Percentiles rank a stretch among this genome's conserved stretches.
phyloP scores from a whole-genome alignment of 2,329 filamentous ascomycete species.

The Plenodomus biglobosus region DNA sequence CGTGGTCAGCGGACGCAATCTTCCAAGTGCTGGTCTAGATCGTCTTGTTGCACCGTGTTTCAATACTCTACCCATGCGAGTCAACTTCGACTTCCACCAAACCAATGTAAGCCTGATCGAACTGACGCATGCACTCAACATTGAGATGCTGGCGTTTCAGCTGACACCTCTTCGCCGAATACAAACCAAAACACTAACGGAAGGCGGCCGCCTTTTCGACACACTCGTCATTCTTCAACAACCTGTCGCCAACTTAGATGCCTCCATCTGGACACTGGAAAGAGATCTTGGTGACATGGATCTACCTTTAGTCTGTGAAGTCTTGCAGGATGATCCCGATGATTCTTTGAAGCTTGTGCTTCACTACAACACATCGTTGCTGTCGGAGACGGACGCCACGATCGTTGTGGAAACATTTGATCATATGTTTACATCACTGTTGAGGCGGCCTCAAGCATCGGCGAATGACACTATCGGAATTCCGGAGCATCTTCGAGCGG shows the following conservation, averaged over 20 bases:
- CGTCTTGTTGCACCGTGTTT: slow-evolving; percentile 85
- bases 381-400: slow-evolving; percentile 31
- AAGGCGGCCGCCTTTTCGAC: slow-evolving; percentile 69
- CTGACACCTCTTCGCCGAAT: slow-evolving; percentile 74
- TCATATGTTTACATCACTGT: slow-evolving; percentile 25
- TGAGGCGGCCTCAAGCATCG: slow-evolving; percentile 21
- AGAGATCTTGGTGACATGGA: slow-evolving; percentile 67
- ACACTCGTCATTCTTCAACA: slow-evolving; percentile 79
- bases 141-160: slow-evolving; percentile 66
- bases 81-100: slow-evolving; percentile 52
- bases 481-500: slow-evolving; percentile 23
- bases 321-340: slow-evolving; percentile 58
- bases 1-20: slow-evolving; percentile 74
- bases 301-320: slow-evolving; percentile 74
- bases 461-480: slow-evolving; percentile 28
- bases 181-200: slow-evolving; percentile 55
- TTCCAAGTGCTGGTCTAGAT: slow-evolving; percentile 67
- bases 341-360: slow-evolving; percentile 62
- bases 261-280: slow-evolving; percentile 54
- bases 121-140: slow-evolving; percentile 62
- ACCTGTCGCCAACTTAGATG: slow-evolving; percentile 49
- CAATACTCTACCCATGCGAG: slow-evolving; percentile 78
- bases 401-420: slow-evolving; percentile 35
- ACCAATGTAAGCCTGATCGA: slow-evolving; percentile 62
- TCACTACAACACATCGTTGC: slow-evolving; percentile 53